Conservation (phyloP, 495 filamentous ascomycete genomes). For the Tuber magnatum region DNA sequence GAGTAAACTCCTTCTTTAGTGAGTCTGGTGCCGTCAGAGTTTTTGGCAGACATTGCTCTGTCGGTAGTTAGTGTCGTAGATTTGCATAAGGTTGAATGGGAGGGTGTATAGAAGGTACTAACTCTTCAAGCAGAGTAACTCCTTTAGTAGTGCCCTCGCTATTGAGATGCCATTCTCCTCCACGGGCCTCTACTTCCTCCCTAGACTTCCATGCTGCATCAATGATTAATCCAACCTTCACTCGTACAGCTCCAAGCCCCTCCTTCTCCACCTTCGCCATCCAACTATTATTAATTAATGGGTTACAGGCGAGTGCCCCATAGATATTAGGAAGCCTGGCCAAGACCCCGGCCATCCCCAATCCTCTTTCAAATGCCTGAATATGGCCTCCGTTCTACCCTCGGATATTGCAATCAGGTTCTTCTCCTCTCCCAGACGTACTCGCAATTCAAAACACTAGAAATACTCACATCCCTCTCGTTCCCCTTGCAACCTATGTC, state of each 20-base stretch:
- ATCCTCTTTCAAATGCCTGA: not conserved
- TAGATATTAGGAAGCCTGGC: not conserved
- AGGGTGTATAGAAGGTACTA: not conserved
- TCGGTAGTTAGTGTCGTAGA: not conserved
- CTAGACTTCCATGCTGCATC: not conserved
- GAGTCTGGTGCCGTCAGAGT: not conserved
- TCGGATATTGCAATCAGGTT: constrained; percentile 11
- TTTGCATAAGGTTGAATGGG: not conserved
- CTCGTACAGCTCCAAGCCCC: not conserved
- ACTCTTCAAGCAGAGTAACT: not conserved
- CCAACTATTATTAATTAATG: not conserved
- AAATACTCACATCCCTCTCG: not conserved
- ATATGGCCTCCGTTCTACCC: not conserved
- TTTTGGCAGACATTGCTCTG: not conserved
- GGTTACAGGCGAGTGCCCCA: not conserved
- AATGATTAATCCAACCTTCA: not conserved
- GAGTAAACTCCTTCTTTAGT: constrained; percentile 44
- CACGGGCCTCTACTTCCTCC: not conserved
- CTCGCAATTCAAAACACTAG: not conserved
- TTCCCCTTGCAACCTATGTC: not conserved
- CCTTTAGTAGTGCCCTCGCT: not conserved
- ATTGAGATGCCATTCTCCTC: not conserved
- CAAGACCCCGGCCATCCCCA: not conserved
- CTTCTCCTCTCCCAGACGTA: constrained; percentile 25
- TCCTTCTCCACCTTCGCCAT: not conserved